Evolutionary conservation across 805 yeast species (phyloP), one percentile per base, ranked within the genome.

Genomic region (Cyberlindnera xylosilytica): DNA sequence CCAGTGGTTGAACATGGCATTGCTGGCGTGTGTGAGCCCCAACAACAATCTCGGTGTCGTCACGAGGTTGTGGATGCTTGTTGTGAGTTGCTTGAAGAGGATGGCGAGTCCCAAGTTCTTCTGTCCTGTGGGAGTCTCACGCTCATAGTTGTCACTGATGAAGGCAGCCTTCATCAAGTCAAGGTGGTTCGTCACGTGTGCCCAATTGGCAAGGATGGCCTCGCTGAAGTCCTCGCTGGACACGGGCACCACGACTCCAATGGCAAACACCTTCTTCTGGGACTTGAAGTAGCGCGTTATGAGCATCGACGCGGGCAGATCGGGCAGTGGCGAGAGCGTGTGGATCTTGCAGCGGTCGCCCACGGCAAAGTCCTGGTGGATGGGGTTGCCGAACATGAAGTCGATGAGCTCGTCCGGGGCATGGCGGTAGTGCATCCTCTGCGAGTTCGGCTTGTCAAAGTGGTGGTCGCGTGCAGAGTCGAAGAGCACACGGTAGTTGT

Each of bases 361-460:
- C 50, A 60, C 36, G 45, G 61, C 43, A 51, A 58, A 47, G 62
- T 58, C 45, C 34, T 57, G 58, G 31, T 52, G 51, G 13, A 69
- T 53, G 3, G 66, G 63, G 13, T 70, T 68, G 1, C 73, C 72
- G 51, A 69, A 68, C 44, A 65, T 63, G 39, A 64, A 61, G 20
- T 68, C 70, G 40, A 62, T 57, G 34, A 69, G 46, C 34, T 65
- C 50, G 3, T 31, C 29, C 1, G 45, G 13, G 1, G 41, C 15
- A 40, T 54, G 57, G 18, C 46, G 41, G 33, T 48, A 47, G 6
- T 34, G 20, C 6, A 42, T 27, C 20, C 38, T 42, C 11, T 34
- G 34, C 5, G 40, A 4, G 1, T 42, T 33, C 1, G 47, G 12
- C 55, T 57, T 41, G 50, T 39, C 50, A 18, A 51, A 51, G 27